These are phyloP conservation scores for Jamesozyma spencerorum DNA, from an alignment of 805 yeast genomes.

Conservation along the genomic window DNA sequence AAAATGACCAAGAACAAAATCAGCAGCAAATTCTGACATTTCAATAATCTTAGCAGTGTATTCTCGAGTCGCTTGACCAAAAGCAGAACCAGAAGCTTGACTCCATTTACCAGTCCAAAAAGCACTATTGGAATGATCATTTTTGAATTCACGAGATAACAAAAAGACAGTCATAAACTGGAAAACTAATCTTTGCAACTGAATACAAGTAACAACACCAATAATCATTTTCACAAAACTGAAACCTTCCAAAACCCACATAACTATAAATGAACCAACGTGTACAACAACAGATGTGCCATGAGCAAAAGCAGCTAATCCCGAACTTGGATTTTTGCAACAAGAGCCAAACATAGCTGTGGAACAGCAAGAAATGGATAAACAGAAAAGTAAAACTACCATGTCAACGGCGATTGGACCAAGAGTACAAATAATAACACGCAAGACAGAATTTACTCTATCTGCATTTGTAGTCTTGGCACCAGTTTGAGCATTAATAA, in stretches of 20 bases:
- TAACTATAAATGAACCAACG: slow-evolving; percentile 76
- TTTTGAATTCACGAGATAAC: slow-evolving; percentile 90
- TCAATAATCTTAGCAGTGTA: slow-evolving; percentile 88
- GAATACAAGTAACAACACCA: slow-evolving; percentile 74
- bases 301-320: slow-evolving; percentile 90
- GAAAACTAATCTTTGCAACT: slow-evolving; percentile 79
- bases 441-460: slow-evolving; percentile 56
- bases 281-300: slow-evolving; percentile 86
- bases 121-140: slow-evolving; percentile 89
- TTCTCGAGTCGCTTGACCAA: slow-evolving; percentile 93
- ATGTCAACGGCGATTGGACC: slow-evolving; percentile 87
- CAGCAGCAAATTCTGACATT: slow-evolving; percentile 91
- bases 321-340: slow-evolving; percentile 96
- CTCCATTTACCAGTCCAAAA: slow-evolving; percentile 99
- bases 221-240: slow-evolving; percentile 74
- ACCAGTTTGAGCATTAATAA: slow-evolving; percentile 80
- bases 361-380: slow-evolving; percentile 86
- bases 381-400: slow-evolving; percentile 69
- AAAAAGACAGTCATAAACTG: slow-evolving; percentile 67
- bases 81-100: slow-evolving; percentile 72
- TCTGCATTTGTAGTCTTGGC: slow-evolving; percentile 40
- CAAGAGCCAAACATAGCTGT: slow-evolving; percentile 91
- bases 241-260: slow-evolving; percentile 97
- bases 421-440: slow-evolving; percentile 69
- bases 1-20: slow-evolving; percentile 85